Base-by-base conservation (phyloP, 768 basidiomycete genomes). In the Boletus rubroflammeus region DNA sequence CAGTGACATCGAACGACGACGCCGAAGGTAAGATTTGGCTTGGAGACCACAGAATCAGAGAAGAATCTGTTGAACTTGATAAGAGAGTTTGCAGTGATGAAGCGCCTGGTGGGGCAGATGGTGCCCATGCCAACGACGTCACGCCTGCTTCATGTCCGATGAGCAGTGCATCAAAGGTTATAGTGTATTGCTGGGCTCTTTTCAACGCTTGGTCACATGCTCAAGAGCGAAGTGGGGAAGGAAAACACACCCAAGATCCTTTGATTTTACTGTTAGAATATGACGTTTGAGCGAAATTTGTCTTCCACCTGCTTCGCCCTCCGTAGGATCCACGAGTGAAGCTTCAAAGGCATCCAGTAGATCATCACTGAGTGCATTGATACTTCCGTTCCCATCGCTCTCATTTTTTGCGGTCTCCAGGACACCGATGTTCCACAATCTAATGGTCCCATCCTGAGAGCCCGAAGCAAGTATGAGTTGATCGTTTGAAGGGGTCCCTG, bases 91-190 rank as follows among this genome's bases (percentile, higher is more conserved):
- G 62, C 7, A 78, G 78, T 15, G 59, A 34, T 1, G 61, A 59
- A 47, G 63, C 61, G 8, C 54, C 25, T 8, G 43, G 32, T 13
- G 72, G 63, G 6, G 57, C 31, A 34, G 65, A 64, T 1, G 87
- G 83, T 11, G 86, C 78, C 93, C 95, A 99, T 32, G 84, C 75
- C n/a, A 98, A 68, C 31, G 86, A 89, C 0, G 96, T 97, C 26
- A 99, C 76, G 26, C 90, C 90, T 6, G 88, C 89, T 74, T 99
- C 97, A 63, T 99, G 97, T n/a, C 97, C 96, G 23, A 98, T 75
- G 19, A 99, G 79, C 10, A 99, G 81, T 1, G 97, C 94, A 63
- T 98, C 97, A 51, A 98, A 93, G 1, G 88, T 90, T 35, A 97
- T 81, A 7, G 87, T 83, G 65, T 84, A 96, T 53, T 84, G 82